phyloP scores from a whole-genome alignment of 192 early-diverging fungal genomes.

The Dimargaris xerosporica region DNA sequence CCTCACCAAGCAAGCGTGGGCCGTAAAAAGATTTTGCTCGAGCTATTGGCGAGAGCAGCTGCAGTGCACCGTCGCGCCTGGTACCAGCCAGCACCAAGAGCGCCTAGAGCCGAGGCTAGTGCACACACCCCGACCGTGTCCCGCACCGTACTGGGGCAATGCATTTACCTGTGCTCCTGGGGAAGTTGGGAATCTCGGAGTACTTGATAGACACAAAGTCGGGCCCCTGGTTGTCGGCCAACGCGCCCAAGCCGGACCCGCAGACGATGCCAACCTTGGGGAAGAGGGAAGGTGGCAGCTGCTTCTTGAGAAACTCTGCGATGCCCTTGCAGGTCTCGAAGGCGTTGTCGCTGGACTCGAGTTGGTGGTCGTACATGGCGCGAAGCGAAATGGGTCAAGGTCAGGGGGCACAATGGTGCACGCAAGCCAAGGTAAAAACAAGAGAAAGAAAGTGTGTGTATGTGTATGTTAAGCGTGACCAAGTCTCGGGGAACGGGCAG shows the following conservation, averaged over 20 bases:
- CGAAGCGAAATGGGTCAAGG: too few relatives aligned
- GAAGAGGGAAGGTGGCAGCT: conserved; percentile 18
- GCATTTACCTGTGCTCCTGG: conserved; percentile 46
- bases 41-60: too few relatives aligned
- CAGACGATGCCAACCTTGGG: conserved; percentile 69
- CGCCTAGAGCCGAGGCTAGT: background rate
- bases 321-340: conserved; percentile 30
- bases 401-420: too few relatives aligned
- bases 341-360: background rate
- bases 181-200: conserved; percentile 75
- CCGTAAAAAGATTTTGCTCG: too few relatives aligned
- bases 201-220: conserved; percentile 48
- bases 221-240: conserved; percentile 52
- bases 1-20: too few relatives aligned
- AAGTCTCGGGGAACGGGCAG: too few relatives aligned
- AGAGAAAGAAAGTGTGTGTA: too few relatives aligned
- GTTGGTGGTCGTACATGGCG: too few relatives aligned
- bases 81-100: too few relatives aligned
- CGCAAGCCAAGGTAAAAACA: too few relatives aligned
- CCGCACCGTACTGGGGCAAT: background rate
- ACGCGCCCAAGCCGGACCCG: conserved; percentile 66
- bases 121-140: background rate
- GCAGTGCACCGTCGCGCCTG: too few relatives aligned
- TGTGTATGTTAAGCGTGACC: too few relatives aligned
- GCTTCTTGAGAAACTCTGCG: conserved; percentile 25